Conservation (phyloP, 2,329 filamentous ascomycete genomes). For the Coniochaeta prunicola region DNA sequence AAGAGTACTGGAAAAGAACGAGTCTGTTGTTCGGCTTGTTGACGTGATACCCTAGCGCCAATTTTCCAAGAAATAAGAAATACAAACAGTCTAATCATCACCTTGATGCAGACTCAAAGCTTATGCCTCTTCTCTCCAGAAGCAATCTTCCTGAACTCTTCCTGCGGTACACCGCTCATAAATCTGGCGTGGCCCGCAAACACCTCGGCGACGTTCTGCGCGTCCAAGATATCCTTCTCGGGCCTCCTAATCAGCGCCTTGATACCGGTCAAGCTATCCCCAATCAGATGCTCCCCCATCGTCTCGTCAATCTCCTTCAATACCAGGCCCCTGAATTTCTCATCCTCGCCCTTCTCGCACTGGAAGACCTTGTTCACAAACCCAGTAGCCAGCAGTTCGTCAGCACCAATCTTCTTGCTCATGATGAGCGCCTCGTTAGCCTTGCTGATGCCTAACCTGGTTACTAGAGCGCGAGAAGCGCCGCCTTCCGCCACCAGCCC, state of each 20-base stretch:
- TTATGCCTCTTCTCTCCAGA: slow-evolving; percentile 92
- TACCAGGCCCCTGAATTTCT: slow-evolving; percentile 64
- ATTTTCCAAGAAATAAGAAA: not conserved
- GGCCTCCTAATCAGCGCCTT: slow-evolving; percentile 76
- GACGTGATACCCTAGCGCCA: slow-evolving; percentile 26
- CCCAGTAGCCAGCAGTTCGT: slow-evolving; percentile 67
- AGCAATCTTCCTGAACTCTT: slow-evolving; percentile 81
- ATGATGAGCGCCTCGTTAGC: slow-evolving; percentile 93
- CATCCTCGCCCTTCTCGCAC: slow-evolving; percentile 51
- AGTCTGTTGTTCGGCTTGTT: slow-evolving; percentile 76
- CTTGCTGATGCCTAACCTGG: slow-evolving; percentile 69
- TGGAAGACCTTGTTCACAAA: slow-evolving; percentile 82
- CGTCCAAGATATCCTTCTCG: slow-evolving; percentile 65
- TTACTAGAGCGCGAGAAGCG: slow-evolving; percentile 69
- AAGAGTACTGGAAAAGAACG: slow-evolving; percentile 79
- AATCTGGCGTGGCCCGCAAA: slow-evolving; percentile 82
- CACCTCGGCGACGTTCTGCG: slow-evolving; percentile 75
- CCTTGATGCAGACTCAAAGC: slow-evolving; percentile 44
- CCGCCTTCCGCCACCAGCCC: slow-evolving; percentile 88
- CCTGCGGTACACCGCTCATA: slow-evolving; percentile 70
- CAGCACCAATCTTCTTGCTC: slow-evolving; percentile 67
- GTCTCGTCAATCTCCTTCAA: slow-evolving; percentile 73
- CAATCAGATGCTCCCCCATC: slow-evolving; percentile 71
- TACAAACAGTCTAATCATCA: not conserved
- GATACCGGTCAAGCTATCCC: slow-evolving; percentile 72